Conservation (phyloP, 225 moss, liverwort and hornwort species). For the Physcomitrium patens region DNA sequence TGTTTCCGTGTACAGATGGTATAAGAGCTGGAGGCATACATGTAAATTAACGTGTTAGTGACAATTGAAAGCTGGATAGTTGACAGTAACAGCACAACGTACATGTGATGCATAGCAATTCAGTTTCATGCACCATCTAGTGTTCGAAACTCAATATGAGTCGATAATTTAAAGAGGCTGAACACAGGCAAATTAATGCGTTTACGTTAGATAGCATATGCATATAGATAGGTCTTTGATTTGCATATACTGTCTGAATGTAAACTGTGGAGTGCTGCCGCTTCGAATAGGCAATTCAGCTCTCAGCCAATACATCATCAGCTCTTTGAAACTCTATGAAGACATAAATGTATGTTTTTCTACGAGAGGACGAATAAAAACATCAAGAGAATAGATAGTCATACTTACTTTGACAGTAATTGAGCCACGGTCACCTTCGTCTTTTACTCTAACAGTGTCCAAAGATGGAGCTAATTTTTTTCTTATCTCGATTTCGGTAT, state of each 20-base stretch:
- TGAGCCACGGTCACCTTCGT: conserved; percentile 87
- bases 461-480: conserved; percentile 59
- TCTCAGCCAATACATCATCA: neutral
- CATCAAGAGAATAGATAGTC: no score
- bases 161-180: neutral
- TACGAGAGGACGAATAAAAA: no score
- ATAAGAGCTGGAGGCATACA: conserved; percentile 58
- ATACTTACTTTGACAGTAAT: conserved; percentile 72
- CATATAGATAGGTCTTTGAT: no score
- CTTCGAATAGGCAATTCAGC: neutral
- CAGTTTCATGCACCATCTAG: neutral
- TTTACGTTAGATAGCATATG: neutral
- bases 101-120: no score
- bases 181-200: neutral
- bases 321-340: no score
- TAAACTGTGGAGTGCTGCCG: neutral
- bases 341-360: no score
- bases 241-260: no score
- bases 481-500: conserved; percentile 55
- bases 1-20: conserved; percentile 70
- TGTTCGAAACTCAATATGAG: conserved; percentile 10
- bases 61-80: no score
- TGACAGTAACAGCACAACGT: neutral
- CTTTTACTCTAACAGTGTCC: conserved; percentile 79
- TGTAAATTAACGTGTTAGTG: conserved; percentile 19